These are phyloP conservation scores for Cladosporium sphaerospermum DNA, from an alignment of 2,329 filamentous ascomycete species.

Conservation along the genomic window DNA sequence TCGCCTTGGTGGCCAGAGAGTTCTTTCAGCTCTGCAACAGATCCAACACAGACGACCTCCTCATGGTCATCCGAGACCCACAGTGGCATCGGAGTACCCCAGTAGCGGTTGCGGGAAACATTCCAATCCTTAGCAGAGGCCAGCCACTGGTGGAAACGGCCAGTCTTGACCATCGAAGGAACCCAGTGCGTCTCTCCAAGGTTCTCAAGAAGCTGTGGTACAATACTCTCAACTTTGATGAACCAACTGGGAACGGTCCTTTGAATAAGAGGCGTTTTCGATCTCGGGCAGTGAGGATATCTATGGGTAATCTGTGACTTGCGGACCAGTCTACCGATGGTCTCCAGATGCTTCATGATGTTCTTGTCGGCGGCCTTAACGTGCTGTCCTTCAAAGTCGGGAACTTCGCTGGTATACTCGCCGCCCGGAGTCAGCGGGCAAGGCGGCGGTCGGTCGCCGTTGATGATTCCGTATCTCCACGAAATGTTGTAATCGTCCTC, in stretches of 20 bases:
- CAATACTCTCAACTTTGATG: constrained; percentile 74
- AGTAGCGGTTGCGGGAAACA: constrained; percentile 87
- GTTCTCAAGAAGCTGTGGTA: constrained; percentile 84
- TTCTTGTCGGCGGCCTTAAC: constrained; percentile 89
- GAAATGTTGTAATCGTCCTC: constrained; percentile 92
- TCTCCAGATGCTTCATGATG: constrained; percentile 85
- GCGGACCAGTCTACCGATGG: constrained; percentile 67
- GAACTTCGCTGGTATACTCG: constrained; percentile 68
- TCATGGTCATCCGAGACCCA: constrained; percentile 89
- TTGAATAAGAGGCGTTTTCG: constrained; percentile 92
- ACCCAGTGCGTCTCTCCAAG: constrained; percentile 91
- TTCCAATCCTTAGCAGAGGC: constrained; percentile 91
- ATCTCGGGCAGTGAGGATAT: constrained; percentile 89
- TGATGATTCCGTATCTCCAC: constrained; percentile 69
- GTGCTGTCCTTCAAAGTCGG: constrained; percentile 77
- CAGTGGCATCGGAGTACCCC: constrained; percentile 86
- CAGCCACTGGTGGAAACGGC: constrained; percentile 88
- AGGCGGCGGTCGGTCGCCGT: constrained; percentile 69
- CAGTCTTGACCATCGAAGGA: constrained; percentile 82
- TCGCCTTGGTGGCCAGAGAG: constrained; percentile 82
- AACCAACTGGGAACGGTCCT: constrained; percentile 93
- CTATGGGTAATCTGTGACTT: constrained; percentile 86
- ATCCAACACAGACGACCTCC: constrained; percentile 81
- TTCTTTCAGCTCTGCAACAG: constrained; percentile 74
- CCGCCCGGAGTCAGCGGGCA: constrained; percentile 86